phyloP scores from a whole-genome alignment of 2,329 filamentous ascomycete species.

The Phialophora chinensis region DNA sequence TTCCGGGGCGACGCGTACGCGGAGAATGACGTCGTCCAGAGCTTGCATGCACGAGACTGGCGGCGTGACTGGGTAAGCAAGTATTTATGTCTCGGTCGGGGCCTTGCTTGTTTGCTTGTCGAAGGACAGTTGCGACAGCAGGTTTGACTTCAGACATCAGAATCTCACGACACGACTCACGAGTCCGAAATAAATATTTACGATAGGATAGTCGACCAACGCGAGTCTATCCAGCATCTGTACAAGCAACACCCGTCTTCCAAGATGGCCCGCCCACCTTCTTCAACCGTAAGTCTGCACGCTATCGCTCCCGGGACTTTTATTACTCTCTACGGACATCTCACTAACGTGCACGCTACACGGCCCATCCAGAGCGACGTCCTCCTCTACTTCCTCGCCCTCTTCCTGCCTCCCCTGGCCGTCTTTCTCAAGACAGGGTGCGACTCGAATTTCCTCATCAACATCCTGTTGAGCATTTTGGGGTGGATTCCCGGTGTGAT shows the following conservation, averaged over 20 bases:
- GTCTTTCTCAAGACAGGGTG: conserved; percentile 94
- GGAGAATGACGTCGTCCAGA: not conserved
- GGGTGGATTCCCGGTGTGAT: conserved; percentile 82
- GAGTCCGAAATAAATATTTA: too few relatives aligned
- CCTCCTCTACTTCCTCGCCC: conserved; percentile 67
- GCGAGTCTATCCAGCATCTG: not conserved
- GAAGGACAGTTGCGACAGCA: not conserved
- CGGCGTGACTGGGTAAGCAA: too few relatives aligned
- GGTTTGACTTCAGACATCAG: not conserved
- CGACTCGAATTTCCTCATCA: conserved; percentile 85
- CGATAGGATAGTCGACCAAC: not conserved
- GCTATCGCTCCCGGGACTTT: too few relatives aligned
- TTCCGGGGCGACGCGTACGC: not conserved
- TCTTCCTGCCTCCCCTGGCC: conserved; percentile 86
- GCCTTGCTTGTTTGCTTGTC: too few relatives aligned
- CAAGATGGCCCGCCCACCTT: conserved; percentile 22
- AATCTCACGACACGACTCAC: not conserved
- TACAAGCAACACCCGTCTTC: not conserved
- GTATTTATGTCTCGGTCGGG: not conserved
- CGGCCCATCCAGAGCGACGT: conserved; percentile 33
- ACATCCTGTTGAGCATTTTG: conserved; percentile 82
- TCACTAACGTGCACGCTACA: not conserved
- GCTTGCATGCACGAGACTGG: too few relatives aligned
- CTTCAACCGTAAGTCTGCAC: conserved; percentile 22
- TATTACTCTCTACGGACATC: not conserved